Percentiles rank a stretch among this genome's conserved stretches.
These are phyloP conservation scores for Yarrowia galli DNA, from an alignment of 1,139 yeast genomes.

Conservation along the genomic window DNA sequence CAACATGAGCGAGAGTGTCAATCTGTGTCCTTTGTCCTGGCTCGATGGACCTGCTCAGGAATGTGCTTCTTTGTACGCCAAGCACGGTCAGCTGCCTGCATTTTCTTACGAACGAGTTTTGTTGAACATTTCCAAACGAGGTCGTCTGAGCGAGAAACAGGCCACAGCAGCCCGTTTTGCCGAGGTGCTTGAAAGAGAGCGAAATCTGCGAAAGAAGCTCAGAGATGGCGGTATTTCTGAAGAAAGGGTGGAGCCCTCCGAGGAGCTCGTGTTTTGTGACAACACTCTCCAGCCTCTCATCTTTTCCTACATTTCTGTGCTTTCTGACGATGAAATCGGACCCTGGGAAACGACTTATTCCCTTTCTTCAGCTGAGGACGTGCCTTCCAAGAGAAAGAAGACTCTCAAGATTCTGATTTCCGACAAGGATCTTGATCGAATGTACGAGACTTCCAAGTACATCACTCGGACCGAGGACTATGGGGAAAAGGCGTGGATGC, in stretches of 20 bases:
- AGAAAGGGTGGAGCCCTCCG: neutral
- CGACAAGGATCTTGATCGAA: neutral
- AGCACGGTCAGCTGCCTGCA: constrained; percentile 48
- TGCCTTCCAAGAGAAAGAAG: neutral
- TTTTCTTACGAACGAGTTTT: constrained; percentile 51
- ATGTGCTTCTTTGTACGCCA: constrained; percentile 47
- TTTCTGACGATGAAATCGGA: neutral
- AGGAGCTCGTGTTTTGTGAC: constrained; percentile 2
- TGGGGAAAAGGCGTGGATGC: neutral
- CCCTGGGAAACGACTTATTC: constrained; percentile 21
- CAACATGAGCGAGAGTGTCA: constrained; percentile 77
- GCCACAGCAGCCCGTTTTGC: constrained; percentile 40
- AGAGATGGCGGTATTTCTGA: neutral
- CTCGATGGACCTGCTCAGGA: constrained; percentile 47
- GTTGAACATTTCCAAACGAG: constrained; percentile 46
- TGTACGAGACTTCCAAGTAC: neutral
- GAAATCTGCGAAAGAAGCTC: neutral
- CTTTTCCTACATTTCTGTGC: neutral
- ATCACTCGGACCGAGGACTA: neutral
- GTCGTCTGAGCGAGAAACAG: constrained; percentile 35
- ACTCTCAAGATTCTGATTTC: neutral
- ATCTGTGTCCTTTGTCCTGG: constrained; percentile 82
- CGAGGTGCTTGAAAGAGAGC: neutral
- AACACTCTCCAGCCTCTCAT: neutral
- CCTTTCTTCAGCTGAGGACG: neutral